Evolutionary conservation across 768 basidiomycete species (phyloP), one percentile per base, ranked within the genome.

Genomic region (Podaxis rugospora): DNA sequence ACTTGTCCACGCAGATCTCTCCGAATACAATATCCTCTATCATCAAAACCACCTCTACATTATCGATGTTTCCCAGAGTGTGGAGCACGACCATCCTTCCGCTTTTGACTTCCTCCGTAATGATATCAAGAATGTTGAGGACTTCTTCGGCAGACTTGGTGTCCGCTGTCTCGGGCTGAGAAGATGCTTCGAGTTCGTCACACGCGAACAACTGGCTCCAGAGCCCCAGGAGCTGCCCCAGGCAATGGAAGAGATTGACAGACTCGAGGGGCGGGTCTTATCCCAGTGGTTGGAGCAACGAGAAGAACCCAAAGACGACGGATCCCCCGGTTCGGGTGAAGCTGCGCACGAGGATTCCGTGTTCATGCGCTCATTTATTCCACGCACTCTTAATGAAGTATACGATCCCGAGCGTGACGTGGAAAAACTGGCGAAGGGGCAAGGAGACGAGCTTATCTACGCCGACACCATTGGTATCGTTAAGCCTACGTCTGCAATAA

Each of bases 61-160:
- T 67, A 98, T 99, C 75, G 97, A 99, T 72, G 97, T 99, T 61
- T 97, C 95, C 1, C 97, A 99, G 71, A 95, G 93, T 64, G 95
- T 99, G 37, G 97, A 99, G 68, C 95, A 98, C 69, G 96, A 98
- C 72, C 97, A 99, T 67, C 97, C 96, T 0, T 81, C 89, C 28
- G 93, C 97, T 0, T 98, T 95, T 70, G 96, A 99, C 73, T 99
- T 99, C 75, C 81, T 99, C 39, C 88, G 95, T 27, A 87, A 82
- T 49, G 97, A 99, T 72, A 83, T 99, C 53, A 87, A 86, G 66
- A 98, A 99, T 70, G 80, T 95, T 46, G 94, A 97, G 62, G 95
- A 95, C 37, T 99, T 91, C 73, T 99, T 98, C 71, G 80, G 83
- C 4, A 79, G 86, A 64, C 81, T 86, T 18, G 92, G 90, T 0